Evolutionary conservation across 305 asterid genomes (phyloP), one percentile per base, ranked within the genome.

Genomic region (Andrographis paniculata): DNA sequence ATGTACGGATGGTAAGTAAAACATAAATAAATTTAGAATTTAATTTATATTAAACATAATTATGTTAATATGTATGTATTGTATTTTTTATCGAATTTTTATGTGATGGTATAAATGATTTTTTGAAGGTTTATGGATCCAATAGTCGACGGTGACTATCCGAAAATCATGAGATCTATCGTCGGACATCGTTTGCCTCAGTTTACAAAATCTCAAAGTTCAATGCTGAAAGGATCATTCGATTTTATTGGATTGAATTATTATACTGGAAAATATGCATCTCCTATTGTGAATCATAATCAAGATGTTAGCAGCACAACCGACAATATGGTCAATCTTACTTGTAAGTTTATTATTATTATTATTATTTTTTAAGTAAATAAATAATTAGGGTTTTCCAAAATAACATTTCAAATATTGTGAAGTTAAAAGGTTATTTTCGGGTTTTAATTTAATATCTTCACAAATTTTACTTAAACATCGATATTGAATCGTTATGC

Each of bases 211-310:
- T 43, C 43, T 19, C 44, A 54, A 21, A 43, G 52, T 14, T 23
- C 20, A 33, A 14, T 30, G 20, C 36, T 54, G 5, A 54, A 54
- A 11, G 60, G 60, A 9, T 55, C 60, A 20, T 43, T 43, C 42
- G 60, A 55, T 28, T 55, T 43, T 6, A 1, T 33, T 1, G 60
- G 60, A 6, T 14, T 55, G 4, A 54, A 54, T 14, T 54, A 54
- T n/a, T 43, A 54, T 44, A 54, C 60, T 17, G 20, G 50, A 0
- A 28, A 43, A 35, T 54, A 54, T 20, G 60, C 36, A 3, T 17
- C 20, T 23, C 30, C 42, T 30, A 7, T 31, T 31, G 21, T 27
- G 4, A 5, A 3, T 13, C 6, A 19, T 41, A 42, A 42, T 42
- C 14, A 28, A 17, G 13, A 33, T 13, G 20, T 12, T 0, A 10